Evolutionary conservation across 768 basidiomycete species (phyloP).

Genomic region (Clavulina sp.): DNA sequence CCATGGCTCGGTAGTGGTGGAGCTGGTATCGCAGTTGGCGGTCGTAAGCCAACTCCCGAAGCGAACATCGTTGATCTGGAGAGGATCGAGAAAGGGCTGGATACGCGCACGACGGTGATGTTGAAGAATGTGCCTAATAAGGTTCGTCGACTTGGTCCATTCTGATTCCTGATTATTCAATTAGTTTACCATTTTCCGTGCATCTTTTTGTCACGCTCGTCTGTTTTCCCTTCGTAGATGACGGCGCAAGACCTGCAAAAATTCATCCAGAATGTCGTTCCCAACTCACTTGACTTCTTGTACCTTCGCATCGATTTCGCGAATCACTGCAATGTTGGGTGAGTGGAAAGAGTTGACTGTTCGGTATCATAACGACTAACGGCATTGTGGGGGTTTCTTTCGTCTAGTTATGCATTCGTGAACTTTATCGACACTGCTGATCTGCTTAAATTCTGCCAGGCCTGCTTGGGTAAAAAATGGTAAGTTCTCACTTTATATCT

Average conservation of each 20-base stretch:
- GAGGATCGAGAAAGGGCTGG: slow-evolving; percentile 57
- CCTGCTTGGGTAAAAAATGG: slow-evolving; percentile 69
- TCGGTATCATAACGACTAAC: background rate
- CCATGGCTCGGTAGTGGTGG: background rate
- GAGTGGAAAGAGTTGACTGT: background rate
- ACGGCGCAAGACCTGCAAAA: slow-evolving; percentile 7
- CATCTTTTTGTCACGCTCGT: background rate
- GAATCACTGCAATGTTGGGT: slow-evolving; percentile 20
- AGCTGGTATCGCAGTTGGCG: background rate
- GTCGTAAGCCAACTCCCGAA: background rate
- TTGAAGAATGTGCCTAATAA: slow-evolving; percentile 90
- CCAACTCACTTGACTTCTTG: slow-evolving; percentile 67
- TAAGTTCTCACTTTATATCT: slow-evolving; percentile 19
- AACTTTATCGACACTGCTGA: slow-evolving; percentile 73
- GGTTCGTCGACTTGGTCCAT: slow-evolving; percentile 5
- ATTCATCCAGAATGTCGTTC: slow-evolving; percentile 16
- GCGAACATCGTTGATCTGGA: slow-evolving; percentile 45
- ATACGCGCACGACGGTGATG: slow-evolving; percentile 76
- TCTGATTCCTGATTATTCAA: background rate
- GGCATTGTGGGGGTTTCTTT: too few relatives aligned
- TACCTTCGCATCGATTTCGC: slow-evolving; percentile 34
- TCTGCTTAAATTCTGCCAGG: slow-evolving; percentile 55
- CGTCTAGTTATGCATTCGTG: slow-evolving; percentile 60
- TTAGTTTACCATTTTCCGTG: slow-evolving; percentile 1
- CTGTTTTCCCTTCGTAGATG: too few relatives aligned